A percentile compares a stretch with the other conserved stretches of the same genome.
These are phyloP conservation scores for Amorphotheca resinae DNA, from an alignment of 495 filamentous ascomycete genomes.

Conservation along the genomic window DNA sequence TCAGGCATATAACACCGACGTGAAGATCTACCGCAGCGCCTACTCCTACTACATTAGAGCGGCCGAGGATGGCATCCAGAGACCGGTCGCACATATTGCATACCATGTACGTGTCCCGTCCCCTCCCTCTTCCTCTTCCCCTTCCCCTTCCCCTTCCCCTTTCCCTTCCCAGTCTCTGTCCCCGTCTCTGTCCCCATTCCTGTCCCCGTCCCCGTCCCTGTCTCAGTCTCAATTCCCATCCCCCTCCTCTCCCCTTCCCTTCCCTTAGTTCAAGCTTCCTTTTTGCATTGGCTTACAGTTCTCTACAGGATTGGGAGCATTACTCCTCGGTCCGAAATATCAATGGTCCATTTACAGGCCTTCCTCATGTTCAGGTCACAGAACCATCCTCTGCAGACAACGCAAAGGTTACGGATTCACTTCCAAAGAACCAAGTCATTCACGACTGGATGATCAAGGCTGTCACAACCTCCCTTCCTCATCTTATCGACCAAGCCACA, in stretches of 20 bases:
- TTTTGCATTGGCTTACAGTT: neutral
- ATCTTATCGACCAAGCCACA: slow-evolving; percentile 37
- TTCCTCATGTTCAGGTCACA: slow-evolving; percentile 30
- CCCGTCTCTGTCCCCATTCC: too few species aligned
- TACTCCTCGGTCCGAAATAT: slow-evolving; percentile 61
- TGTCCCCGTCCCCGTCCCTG: too few species aligned
- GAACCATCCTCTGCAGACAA: slow-evolving; percentile 18
- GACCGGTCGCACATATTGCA: slow-evolving; percentile 47
- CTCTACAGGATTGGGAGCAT: slow-evolving; percentile 50
- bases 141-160: too few species aligned
- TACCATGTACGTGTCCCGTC: slow-evolving; percentile 47
- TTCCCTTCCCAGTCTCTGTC: too few species aligned
- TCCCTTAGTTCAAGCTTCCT: neutral
- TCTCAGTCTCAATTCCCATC: too few species aligned
- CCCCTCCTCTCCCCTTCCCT: too few species aligned
- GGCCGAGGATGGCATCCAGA: slow-evolving; percentile 22
- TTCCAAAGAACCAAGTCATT: slow-evolving; percentile 25
- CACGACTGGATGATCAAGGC: slow-evolving; percentile 51
- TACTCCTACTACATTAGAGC: slow-evolving; percentile 33
- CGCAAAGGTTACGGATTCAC: slow-evolving; percentile 10
- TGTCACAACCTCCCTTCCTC: slow-evolving; percentile 44
- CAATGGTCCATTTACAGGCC: slow-evolving; percentile 45
- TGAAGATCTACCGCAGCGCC: slow-evolving; percentile 43
- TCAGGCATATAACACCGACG: slow-evolving; percentile 45
- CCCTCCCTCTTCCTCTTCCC: too few species aligned